phyloP scores from a whole-genome alignment of 2,329 filamentous ascomycete genomes.

The Alternaria gaisen region DNA sequence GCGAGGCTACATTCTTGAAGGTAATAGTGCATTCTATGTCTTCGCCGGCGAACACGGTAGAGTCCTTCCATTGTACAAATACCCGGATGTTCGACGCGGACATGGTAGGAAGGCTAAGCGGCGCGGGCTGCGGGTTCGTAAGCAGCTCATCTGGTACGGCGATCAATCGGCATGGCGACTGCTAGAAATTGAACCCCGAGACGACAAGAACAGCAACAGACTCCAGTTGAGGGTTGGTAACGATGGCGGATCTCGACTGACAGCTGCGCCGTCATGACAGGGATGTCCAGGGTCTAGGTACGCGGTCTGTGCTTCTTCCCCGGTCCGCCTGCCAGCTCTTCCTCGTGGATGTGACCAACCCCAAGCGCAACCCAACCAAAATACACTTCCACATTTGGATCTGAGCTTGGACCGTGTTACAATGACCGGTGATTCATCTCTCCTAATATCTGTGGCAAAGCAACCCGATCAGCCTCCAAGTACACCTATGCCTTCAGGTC shows the following conservation, averaged over 20 bases:
- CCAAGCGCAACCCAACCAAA: no score
- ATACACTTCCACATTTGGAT: no score
- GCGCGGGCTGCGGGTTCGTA: conserved; percentile 37
- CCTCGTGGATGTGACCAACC: background rate
- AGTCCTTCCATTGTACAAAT: conserved; percentile 93
- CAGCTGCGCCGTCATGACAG: conserved; percentile 18
- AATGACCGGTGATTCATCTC: no score
- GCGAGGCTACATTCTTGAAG: conserved; percentile 81
- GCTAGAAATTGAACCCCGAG: conserved; percentile 16
- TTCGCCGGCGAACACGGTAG: conserved; percentile 95
- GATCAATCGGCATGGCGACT: conserved; percentile 41
- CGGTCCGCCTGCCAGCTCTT: background rate
- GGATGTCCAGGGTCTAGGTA: conserved; percentile 5
- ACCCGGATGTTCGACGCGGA: conserved; percentile 78
- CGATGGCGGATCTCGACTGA: conserved; percentile 5
- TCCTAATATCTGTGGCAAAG: no score
- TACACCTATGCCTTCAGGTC: no score
- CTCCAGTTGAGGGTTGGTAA: conserved; percentile 5
- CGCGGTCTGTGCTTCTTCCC: conserved; percentile 6
- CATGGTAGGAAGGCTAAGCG: conserved; percentile 42
- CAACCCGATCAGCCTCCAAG: no score
- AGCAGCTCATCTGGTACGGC: conserved; percentile 44
- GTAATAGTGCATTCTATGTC: conserved; percentile 95
- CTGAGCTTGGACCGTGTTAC: no score
- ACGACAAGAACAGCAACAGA: conserved; percentile 14